Percentiles rank a stretch among this genome's conserved stretches.
phyloP scores from a whole-genome alignment of 2,329 filamentous ascomycete genomes.

The Trichoderma oligosporum region DNA sequence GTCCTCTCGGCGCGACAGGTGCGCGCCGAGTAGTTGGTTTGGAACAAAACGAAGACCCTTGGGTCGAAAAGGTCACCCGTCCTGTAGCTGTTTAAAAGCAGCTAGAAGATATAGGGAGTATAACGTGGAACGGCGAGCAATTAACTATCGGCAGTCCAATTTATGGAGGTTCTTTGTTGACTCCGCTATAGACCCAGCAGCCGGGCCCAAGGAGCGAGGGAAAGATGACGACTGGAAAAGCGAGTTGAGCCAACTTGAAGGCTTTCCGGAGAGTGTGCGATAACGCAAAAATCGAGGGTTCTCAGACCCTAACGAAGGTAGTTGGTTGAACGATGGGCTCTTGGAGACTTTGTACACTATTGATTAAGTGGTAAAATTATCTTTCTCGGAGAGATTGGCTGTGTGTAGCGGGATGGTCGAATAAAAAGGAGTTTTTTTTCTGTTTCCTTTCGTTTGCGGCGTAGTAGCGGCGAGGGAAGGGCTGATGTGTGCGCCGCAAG shows the following conservation, averaged over 20 bases:
- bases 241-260: conserved; percentile 93
- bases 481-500: conserved; percentile 18
- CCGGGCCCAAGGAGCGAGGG: conserved; percentile 87
- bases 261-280: conserved; percentile 34
- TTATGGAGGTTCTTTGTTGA: conserved; percentile 98
- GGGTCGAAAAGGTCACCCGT: neutral
- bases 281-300: neutral
- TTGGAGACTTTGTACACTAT: neutral
- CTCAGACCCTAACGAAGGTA: neutral
- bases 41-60: conserved; percentile 30
- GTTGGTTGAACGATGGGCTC: neutral
- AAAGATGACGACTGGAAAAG: conserved; percentile 65
- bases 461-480: neutral
- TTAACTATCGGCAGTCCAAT: conserved; percentile 36
- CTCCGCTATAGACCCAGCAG: conserved; percentile 92
- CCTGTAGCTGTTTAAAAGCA: conserved; percentile 5
- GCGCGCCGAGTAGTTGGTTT: conserved; percentile 35
- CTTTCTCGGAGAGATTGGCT: neutral
- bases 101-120: neutral
- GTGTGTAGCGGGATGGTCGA: neutral
- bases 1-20: conserved; percentile 36
- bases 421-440: conserved; percentile 1
- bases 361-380: neutral
- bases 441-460: conserved; percentile 15
- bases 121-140: neutral